Evolutionary conservation across 2,329 filamentous ascomycete genomes (phyloP).

Genomic region (Penicillium sp.): DNA sequence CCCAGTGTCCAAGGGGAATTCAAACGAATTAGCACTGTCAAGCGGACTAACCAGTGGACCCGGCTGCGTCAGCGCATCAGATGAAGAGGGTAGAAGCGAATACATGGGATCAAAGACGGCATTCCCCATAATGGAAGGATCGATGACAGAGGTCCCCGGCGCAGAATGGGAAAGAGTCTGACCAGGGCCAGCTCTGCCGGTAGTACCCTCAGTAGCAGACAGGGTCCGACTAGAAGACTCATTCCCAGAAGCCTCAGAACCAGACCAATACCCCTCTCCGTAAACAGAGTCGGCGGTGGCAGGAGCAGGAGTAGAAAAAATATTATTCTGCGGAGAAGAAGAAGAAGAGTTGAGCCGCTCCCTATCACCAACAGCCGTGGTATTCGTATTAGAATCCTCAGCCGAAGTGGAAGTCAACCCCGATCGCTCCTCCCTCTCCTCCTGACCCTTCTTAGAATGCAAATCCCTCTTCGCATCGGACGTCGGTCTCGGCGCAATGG

Average conservation of each 20-base stretch:
- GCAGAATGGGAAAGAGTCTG: conserved; percentile 10
- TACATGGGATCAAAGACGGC: conserved; percentile 22
- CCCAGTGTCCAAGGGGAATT: conserved; percentile 21
- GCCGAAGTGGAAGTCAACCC: conserved; percentile 14
- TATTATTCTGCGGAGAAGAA: neutral
- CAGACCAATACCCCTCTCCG: conserved; percentile 18
- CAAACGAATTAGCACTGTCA: conserved; percentile 20
- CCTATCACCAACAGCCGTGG: no score
- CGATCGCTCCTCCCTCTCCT: conserved; percentile 3
- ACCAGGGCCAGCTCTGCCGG: neutral
- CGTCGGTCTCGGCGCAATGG: conserved; percentile 22
- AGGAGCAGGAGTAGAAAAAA: neutral
- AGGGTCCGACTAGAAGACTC: conserved; percentile 1
- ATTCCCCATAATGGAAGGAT: conserved; percentile 8
- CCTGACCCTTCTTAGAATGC: neutral
- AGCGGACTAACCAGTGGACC: conserved; percentile 18
- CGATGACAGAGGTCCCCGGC: conserved; percentile 1
- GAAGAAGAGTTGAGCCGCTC: neutral
- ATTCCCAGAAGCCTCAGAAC: conserved; percentile 16
- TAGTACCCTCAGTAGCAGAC: neutral
- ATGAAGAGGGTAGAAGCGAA: conserved; percentile 13
- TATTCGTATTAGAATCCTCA: conserved; percentile 6
- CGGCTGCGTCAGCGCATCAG: conserved; percentile 6
- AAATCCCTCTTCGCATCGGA: neutral
- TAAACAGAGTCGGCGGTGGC: conserved; percentile 6